Percentiles rank a stretch among this genome's conserved stretches.
phyloP scores from a whole-genome alignment of 306 rosid species.

The Abrus precatorius region DNA sequence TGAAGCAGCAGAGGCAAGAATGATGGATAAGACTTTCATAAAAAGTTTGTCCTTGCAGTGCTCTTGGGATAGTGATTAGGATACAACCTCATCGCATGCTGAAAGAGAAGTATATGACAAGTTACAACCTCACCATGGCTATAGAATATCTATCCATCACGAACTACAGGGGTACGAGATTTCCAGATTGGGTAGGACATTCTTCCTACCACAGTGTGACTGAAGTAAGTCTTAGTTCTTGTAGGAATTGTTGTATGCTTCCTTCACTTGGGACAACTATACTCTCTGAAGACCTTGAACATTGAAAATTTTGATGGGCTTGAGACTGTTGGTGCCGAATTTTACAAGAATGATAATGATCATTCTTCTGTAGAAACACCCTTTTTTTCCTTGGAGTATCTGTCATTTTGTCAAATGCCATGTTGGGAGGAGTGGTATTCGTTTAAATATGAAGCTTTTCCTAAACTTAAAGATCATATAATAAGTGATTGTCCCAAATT shows the following conservation, averaged over 20 bases:
- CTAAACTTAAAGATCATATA: neutral
- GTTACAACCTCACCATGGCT: conserved; percentile 19
- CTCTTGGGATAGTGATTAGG: neutral
- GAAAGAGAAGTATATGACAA: neutral
- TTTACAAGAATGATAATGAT: neutral
- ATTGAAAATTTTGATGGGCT: too few species aligned
- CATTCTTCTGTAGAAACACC: neutral
- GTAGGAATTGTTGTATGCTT: too few species aligned
- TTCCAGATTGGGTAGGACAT: too few species aligned
- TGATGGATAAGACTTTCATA: neutral
- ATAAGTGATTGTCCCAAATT: too few species aligned
- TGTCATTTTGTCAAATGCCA: neutral
- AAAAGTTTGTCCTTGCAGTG: neutral
- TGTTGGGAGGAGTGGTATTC: conserved; percentile 14
- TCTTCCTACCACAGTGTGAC: too few species aligned
- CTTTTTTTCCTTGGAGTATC: neutral
- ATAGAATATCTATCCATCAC: neutral
- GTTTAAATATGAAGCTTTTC: conserved; percentile 6
- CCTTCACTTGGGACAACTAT: too few species aligned
- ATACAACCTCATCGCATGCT: too few species aligned
- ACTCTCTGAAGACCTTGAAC: too few species aligned
- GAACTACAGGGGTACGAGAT: neutral
- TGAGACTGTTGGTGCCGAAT: too few species aligned
- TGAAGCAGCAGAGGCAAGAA: neutral
- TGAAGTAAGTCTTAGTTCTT: too few species aligned